Evolutionary conservation across 176 grass and related monocot species (phyloP), one percentile per base, ranked within the genome.

Genomic region (Musa beccarii): DNA sequence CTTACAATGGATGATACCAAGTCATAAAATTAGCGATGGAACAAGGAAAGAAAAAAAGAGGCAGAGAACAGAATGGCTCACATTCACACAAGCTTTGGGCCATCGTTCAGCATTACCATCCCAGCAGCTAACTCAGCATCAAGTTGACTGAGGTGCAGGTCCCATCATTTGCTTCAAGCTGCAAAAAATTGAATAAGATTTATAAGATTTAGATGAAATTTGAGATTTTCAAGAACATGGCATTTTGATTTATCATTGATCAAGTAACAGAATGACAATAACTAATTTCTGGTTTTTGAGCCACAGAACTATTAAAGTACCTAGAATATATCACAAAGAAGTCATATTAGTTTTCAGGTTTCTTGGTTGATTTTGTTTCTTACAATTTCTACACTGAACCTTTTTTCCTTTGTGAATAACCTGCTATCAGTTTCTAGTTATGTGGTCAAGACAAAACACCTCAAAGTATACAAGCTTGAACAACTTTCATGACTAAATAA

Each of bases 61-160:
- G 34, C 0, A 43, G 34, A 43, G 34, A 43, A 43, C 34, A 43
- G 34, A 66, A 49, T 66, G 50, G 51, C 64, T 83, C 77, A 93
- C 78, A 81, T 78, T 53, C 88, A 93, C 94, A 93, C 93, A 51
- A 98, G 86, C 89, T 93, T 98, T 65, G 82, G 79, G 63, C 94
- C 88, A 57, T 98, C 89, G 69, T 98, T 90, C 63, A 90, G 94
- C 88, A 78, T 91, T 72, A 90, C 94, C 94, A 98, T 98, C 69
- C 94, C 90, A 73, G 82, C 88, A 54, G 94, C 94, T 69, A 98
- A 57, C 11, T 98, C 90, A 0, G 94, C 94, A 29, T 93, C 86
- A 49, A 91, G 63, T 61, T 93, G 90, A 8, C 81, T 91, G 94
- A 1, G 94, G 90, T 11, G 88, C 84, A 56, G 82, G 77, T 75